Evolutionary conservation across 257 asterid species (phyloP), one percentile per base, ranked within the genome.

Genomic region (Gentiana straminea): DNA sequence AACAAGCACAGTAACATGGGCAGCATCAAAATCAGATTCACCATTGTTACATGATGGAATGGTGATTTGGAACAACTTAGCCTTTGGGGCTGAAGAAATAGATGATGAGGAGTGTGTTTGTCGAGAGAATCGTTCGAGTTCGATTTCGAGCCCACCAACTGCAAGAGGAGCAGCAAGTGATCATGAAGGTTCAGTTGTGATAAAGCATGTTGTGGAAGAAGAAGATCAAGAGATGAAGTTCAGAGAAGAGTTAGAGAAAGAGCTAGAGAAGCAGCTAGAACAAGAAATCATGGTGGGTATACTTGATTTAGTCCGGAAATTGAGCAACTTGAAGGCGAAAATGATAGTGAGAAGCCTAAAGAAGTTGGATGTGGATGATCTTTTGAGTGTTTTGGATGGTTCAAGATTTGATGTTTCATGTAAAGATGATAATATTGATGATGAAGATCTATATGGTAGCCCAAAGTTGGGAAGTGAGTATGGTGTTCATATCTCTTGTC

Each of bases 211-310:
- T 50, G 3, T 24, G 11, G 4, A 39, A 24, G 37, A 59, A 48
- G 65, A 60, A 41, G 46, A 41, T 41, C 46, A 41, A 41, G 65
- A 60, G n/a, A 10, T 39, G 7, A 44, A 51, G 33, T 1, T 38
- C 35, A 60, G 51, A 46, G 64, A 59, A 60, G 65, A 60, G 11
- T 56, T 60, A 0, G 51, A 34, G 32, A 60, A 39, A 50, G 65
- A 50, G 57, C 50, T 60, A 0, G 51, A 60, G 12, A 49, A 32
- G 41, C 50, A 60, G 35, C 51, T 51, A n/a, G 51, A 60, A 13
- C 41, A 44, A 43, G 65, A 60, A 53, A 39, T 60, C 38, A 60
- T 60, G 65, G 57, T 50, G 15, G 65, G 65, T 1, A 51, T 60
- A 9, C 51, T 49, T 33, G 57, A 32, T 49, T 60, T 60, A 32